Evolutionary conservation across 495 filamentous ascomycete species (phyloP).

Genomic region (Pyronema omphalodes): DNA sequence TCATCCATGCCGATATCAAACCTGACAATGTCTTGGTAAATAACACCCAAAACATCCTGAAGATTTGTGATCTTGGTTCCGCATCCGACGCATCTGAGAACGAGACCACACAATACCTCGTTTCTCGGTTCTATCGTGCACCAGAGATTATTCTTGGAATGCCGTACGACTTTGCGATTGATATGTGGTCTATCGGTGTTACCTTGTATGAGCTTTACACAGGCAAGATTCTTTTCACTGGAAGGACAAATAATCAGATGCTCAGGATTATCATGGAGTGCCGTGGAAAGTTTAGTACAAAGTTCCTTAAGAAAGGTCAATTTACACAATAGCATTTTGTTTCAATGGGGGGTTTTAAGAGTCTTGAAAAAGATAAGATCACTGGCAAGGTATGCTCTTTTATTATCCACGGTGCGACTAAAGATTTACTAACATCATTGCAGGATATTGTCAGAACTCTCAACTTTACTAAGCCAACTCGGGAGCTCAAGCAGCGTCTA

Average conservation of each 20-base stretch:
- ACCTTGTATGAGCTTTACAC: slow-evolving; percentile 94
- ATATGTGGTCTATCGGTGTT: slow-evolving; percentile 95
- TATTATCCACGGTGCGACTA: not conserved
- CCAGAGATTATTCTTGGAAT: slow-evolving; percentile 96
- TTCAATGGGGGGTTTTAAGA: slow-evolving; percentile 68
- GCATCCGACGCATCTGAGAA: slow-evolving; percentile 78
- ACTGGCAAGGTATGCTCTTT: slow-evolving; percentile 48
- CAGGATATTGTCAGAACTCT: slow-evolving; percentile 50
- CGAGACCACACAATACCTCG: slow-evolving; percentile 81
- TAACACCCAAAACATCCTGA: slow-evolving; percentile 62
- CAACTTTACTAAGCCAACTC: slow-evolving; percentile 58
- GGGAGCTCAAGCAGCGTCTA: slow-evolving; percentile 63
- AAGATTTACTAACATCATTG: slow-evolving; percentile 7
- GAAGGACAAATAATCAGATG: slow-evolving; percentile 96
- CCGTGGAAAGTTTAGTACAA: slow-evolving; percentile 75
- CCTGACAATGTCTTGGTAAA: slow-evolving; percentile 79
- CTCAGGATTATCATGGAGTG: slow-evolving; percentile 88
- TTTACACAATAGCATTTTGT: slow-evolving; percentile 67
- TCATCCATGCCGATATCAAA: slow-evolving; percentile 89
- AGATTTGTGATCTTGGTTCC: slow-evolving; percentile 90
- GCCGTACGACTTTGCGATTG: slow-evolving; percentile 80
- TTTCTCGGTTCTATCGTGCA: slow-evolving; percentile 91
- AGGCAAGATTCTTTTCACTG: slow-evolving; percentile 89
- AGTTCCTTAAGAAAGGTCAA: slow-evolving; percentile 62
- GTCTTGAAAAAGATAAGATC: slow-evolving; percentile 66